These are phyloP conservation scores for Cladophialophora chaetospira DNA, from an alignment of 2,329 filamentous ascomycete genomes.

Conservation along the genomic window DNA sequence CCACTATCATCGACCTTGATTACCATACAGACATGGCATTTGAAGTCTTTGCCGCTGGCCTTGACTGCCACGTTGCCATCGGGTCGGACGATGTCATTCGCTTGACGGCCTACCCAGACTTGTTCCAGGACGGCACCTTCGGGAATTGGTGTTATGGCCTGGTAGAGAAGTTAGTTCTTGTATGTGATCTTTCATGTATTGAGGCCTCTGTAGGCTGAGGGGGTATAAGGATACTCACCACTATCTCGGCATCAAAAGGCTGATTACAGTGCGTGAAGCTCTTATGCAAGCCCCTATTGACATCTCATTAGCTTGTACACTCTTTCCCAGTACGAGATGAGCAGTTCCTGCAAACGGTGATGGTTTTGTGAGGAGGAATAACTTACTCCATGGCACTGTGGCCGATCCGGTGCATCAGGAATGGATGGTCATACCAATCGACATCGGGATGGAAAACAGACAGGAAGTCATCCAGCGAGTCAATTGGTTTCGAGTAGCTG, in stretches of 20 bases:
- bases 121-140: constrained; percentile 17
- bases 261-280: constrained; percentile 16
- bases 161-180: not conserved
- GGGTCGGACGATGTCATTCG: constrained; percentile 15
- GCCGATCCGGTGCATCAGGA: constrained; percentile 12
- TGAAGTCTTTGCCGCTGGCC: constrained; percentile 18
- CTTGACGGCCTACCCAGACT: constrained; percentile 8
- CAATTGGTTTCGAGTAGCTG: constrained; percentile 9
- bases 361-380: no score
- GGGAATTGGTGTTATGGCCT: constrained; percentile 16
- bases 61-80: constrained; percentile 17
- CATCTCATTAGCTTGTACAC: no score
- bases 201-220: no score
- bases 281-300: constrained; percentile 11
- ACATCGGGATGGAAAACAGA: constrained; percentile 18
- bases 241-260: constrained; percentile 14
- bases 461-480: constrained; percentile 7
- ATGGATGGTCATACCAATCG: constrained; percentile 19
- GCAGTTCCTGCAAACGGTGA: no score
- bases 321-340: no score
- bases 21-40: constrained; percentile 17
- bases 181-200: not conserved
- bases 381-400: constrained; percentile 13
- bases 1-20: constrained; percentile 14
- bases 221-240: no score